These are phyloP conservation scores for Leishmania arabica DNA, from an alignment of 208 protist genomes.

Conservation along the genomic window DNA sequence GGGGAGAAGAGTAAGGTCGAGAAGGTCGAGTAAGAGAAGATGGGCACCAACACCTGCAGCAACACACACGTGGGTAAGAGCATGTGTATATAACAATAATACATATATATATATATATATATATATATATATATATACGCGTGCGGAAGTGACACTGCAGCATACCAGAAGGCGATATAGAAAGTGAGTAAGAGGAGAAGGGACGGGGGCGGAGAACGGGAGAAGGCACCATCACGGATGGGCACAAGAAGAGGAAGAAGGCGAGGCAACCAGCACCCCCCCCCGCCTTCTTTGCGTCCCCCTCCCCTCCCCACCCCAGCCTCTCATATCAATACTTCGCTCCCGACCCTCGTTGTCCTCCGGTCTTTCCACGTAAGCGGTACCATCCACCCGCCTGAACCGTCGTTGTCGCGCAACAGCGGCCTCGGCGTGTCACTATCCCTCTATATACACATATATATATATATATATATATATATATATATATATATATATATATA, in stretches of 20 bases:
- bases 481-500: no score
- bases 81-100: no score
- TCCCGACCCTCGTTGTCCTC: neutral
- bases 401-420: neutral
- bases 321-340: no score
- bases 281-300: neutral
- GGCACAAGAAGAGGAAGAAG: neutral
- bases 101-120: no score
- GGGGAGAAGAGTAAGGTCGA: neutral
- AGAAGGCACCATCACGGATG: neutral
- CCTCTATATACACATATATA: no score
- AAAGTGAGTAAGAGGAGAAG: neutral
- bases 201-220: neutral
- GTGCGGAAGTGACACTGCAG: no score
- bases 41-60: neutral
- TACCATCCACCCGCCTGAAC: neutral
- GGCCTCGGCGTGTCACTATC: no score
- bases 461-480: no score
- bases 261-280: neutral
- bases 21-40: neutral
- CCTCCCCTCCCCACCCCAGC: no score
- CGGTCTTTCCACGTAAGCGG: neutral
- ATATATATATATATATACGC: no score
- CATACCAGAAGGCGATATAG: no score
- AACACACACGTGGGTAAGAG: neutral